Evolutionary conservation across 805 yeast genomes (phyloP), one percentile per base, ranked within the genome.

Genomic region (Yamadazyma phyllophila): DNA sequence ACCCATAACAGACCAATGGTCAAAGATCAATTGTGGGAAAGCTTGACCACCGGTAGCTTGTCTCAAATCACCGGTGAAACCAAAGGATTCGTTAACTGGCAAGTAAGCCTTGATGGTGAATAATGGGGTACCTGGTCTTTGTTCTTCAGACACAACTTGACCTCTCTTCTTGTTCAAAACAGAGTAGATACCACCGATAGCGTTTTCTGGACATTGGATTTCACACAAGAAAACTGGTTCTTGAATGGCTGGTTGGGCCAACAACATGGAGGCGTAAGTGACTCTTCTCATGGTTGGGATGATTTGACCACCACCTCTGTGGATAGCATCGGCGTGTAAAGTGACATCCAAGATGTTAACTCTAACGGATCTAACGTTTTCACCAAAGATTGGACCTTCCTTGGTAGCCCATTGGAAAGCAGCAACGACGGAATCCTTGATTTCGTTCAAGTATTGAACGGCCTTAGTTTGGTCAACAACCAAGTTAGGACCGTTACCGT

Each of bases 1-100:
- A 62, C 71, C 68, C 81, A 94, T 79, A 65, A 88, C 76, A 60
- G 89, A 80, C 98, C 98, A 92, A 77, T 92, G 99, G 77, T 94
- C 98, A 78, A 92, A 94, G 76, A 94, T 95, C 96, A 94, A 83
- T 82, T 92, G 98, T 80, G 99, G 99, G 99, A 92, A 92, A 76
- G 99, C 99, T 84, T 92, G 99, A 78, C 99, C 99, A 88, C 97
- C 97, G 70, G 99, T 92, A 71, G 98, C 97, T 81, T 92, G 97
- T 84, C 99, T 89, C 72, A 92, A 86, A 70, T 91, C 96, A 82
- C 95, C 94, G 66, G 96, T 86, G 96, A 92, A 92, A 87, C 99
- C 99, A 86, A 94, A 92, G 50, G 99, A 92, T 83, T 94, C 99
- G 81, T 92, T 94, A 65, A 92, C 97, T 74, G 99, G 99, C 80